These are phyloP conservation scores for Musa troglodytarum DNA, from an alignment of 176 grass and related monocot genomes.

Conservation along the genomic window DNA sequence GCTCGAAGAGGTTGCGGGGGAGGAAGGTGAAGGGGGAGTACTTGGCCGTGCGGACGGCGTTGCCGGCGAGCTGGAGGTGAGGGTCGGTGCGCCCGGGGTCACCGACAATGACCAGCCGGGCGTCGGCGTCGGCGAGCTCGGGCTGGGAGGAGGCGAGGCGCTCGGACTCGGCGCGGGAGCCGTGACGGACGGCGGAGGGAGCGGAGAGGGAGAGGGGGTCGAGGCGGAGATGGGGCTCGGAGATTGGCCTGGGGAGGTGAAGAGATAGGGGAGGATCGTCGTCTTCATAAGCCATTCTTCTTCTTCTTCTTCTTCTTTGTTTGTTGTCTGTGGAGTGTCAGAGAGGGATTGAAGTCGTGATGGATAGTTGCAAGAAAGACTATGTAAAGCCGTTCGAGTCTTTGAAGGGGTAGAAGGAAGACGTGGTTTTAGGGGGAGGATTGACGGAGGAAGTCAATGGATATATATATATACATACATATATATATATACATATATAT, in stretches of 20 bases:
- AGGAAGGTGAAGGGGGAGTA: slow-evolving; percentile 86
- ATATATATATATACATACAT: too few relatives aligned
- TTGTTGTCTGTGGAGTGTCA: too few relatives aligned
- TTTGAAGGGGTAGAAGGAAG: too few relatives aligned
- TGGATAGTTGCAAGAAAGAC: too few relatives aligned
- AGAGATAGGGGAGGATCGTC: background rate
- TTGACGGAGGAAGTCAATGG: too few relatives aligned
- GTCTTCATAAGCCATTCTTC: background rate
- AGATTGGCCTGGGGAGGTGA: background rate
- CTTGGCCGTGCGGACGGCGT: slow-evolving; percentile 80
- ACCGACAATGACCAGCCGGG: slow-evolving; percentile 54
- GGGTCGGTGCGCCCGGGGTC: slow-evolving; percentile 44
- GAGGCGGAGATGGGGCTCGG: background rate
- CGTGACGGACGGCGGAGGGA: slow-evolving; percentile 12
- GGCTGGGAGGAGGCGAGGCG: slow-evolving; percentile 54
- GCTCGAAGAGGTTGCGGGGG: slow-evolving; percentile 90
- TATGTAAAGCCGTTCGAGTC: too few relatives aligned
- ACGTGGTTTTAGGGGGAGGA: too few relatives aligned
- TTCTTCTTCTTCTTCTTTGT: background rate
- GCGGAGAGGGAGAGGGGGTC: background rate
- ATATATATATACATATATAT: too few relatives aligned
- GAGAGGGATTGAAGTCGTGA: too few relatives aligned
- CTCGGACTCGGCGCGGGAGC: slow-evolving; percentile 53
- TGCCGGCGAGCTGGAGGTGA: slow-evolving; percentile 49
- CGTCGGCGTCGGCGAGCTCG: slow-evolving; percentile 66